These are phyloP conservation scores for Oleoguttula mirabilis DNA, from an alignment of 495 filamentous ascomycete species.

Conservation along the genomic window DNA sequence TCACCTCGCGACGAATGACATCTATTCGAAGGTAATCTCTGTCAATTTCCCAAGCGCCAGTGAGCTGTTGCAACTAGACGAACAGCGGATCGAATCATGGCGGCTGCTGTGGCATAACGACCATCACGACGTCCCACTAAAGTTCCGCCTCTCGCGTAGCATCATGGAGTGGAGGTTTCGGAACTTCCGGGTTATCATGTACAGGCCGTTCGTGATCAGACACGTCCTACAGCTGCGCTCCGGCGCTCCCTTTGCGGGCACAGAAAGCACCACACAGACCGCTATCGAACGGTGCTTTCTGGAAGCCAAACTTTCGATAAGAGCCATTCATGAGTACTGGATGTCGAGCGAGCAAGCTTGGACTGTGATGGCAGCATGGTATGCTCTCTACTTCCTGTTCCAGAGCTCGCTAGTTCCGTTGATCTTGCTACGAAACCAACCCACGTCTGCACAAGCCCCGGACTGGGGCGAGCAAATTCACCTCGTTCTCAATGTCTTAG, in stretches of 20 bases:
- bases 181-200: slow-evolving; percentile 22
- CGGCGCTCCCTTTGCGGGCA: background rate
- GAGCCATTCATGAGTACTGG: slow-evolving; percentile 22
- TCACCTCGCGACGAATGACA: slow-evolving; percentile 11
- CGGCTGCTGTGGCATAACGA: background rate
- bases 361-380: slow-evolving; percentile 25
- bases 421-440: slow-evolving; percentile 13
- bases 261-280: background rate
- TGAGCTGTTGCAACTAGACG: slow-evolving; percentile 6
- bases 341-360: slow-evolving; percentile 5
- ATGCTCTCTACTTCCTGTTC: slow-evolving; percentile 31
- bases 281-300: slow-evolving; percentile 18
- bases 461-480: slow-evolving; percentile 3
- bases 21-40: slow-evolving; percentile 9
- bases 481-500: background rate
- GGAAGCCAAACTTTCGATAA: slow-evolving; percentile 24
- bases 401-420: slow-evolving; percentile 28
- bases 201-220: slow-evolving; percentile 12
- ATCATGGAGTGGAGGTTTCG: slow-evolving; percentile 9
- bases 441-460: background rate
- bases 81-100: slow-evolving; percentile 7
- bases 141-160: background rate
- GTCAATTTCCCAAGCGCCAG: slow-evolving; percentile 6
- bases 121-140: background rate
- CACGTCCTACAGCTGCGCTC: slow-evolving; percentile 6